These are phyloP conservation scores for Fusarium guadeloupense DNA, from an alignment of 2,329 filamentous ascomycete species.

Conservation along the genomic window DNA sequence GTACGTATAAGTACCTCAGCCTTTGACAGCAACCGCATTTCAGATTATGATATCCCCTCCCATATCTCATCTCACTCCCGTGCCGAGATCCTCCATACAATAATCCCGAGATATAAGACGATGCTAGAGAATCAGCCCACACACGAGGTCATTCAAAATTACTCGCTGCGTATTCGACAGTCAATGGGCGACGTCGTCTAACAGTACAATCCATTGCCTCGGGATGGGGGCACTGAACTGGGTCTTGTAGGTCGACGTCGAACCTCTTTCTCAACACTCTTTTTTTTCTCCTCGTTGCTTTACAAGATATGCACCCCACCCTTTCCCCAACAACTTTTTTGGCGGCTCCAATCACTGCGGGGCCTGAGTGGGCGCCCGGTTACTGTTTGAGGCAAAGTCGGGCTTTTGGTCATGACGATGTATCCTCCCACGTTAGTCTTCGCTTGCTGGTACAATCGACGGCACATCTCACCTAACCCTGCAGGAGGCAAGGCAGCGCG, in stretches of 20 bases:
- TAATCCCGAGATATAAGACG: conserved; percentile 7
- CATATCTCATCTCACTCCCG: conserved; percentile 2
- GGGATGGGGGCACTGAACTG: conserved; percentile 1
- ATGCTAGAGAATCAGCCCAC: conserved; percentile 41
- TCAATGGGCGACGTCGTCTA: conserved; percentile 20
- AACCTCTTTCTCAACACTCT: conserved; percentile 40
- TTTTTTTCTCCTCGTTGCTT: conserved; percentile 13
- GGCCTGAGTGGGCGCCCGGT: conserved; percentile 5
- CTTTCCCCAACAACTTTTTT: conserved; percentile 47
- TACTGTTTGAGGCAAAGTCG: conserved; percentile 21
- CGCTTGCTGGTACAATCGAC: too few relatives aligned
- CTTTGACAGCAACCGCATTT: conserved; percentile 22
- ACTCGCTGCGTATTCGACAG: conserved; percentile 33
- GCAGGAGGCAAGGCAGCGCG: conserved; percentile 17
- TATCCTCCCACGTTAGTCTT: too few relatives aligned
- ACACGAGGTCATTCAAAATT: conserved; percentile 36
- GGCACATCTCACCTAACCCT: conserved; percentile 29
- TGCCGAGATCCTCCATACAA: conserved; percentile 24
- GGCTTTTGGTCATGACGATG: too few relatives aligned
- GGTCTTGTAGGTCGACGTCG: conserved; percentile 32
- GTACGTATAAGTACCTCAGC: conserved; percentile 3
- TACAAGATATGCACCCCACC: conserved; percentile 34
- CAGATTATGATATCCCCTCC: conserved; percentile 19
- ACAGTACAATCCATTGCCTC: too few relatives aligned
- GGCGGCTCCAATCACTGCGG: conserved; percentile 37